Conservation (phyloP, 176 grass and related monocot genomes). For the Carex cristatella region DNA sequence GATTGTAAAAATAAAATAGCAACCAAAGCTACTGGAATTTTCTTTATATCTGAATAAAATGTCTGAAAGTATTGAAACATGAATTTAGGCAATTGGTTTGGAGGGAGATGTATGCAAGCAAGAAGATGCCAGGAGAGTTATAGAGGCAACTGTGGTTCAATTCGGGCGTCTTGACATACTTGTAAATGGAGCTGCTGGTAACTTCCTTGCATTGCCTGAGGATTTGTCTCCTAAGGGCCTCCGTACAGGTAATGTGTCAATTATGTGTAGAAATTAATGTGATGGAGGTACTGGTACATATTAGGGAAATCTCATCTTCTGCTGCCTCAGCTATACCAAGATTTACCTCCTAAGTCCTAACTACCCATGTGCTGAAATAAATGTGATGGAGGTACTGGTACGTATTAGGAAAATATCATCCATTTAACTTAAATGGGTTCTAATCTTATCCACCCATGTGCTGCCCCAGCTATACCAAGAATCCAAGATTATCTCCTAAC, state of each 20-base stretch:
- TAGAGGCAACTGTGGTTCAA: conserved; percentile 47
- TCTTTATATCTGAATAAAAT: neutral
- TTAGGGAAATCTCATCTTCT: neutral
- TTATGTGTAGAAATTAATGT: neutral
- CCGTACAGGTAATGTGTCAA: conserved; percentile 47
- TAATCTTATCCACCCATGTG: no score
- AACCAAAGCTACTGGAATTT: neutral
- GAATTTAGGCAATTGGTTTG: conserved; percentile 66
- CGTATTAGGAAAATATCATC: neutral
- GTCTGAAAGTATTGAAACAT: neutral
- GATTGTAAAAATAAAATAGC: neutral
- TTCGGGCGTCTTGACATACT: conserved; percentile 86
- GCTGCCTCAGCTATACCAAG: no score
- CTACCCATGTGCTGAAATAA: no score
- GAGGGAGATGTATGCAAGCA: conserved; percentile 85
- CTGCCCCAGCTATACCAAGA: no score
- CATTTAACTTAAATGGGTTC: no score
- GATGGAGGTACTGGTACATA: neutral
- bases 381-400: neutral
- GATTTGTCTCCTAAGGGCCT: conserved; percentile 91
- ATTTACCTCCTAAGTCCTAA: no score
- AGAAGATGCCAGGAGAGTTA: conserved; percentile 69
- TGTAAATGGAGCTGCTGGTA: conserved; percentile 83
- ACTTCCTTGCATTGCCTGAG: conserved; percentile 91
- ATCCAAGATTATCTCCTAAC: no score